Base-by-base conservation (phyloP, 2,329 filamentous ascomycete species). In the Hypocreales sp. region DNA sequence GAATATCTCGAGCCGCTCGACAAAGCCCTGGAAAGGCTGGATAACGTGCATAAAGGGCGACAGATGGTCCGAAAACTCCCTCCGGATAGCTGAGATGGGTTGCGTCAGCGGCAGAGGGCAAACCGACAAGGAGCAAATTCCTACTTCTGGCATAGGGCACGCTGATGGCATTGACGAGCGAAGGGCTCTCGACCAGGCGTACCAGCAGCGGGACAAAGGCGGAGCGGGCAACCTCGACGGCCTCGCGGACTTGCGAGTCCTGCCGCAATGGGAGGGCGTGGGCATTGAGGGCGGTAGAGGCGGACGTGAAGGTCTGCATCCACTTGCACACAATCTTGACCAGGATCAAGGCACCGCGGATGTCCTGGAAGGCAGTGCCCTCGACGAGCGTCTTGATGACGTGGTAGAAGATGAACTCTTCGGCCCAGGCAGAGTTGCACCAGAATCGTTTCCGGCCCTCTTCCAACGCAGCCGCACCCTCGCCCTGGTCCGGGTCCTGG, bases 371-470 rank as follows among this genome's bases (percentile, higher is more conserved):
- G 2, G 57, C 60, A 1, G 45, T 50, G 0, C 61, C 67, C 25
- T 67, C 56, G 2, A 62, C 78, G 27, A 95, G 84, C 0, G 77
- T 79, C 53, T 92, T 93, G 3, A 83, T 82, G 27, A 98, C 83
- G 4, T 86, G 75, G 50, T 93, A 92, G 44, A 94, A 78, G 53
- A 95, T 81, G 27, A 90, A 76, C 55, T 94, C 93, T 48, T 98
- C 90, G 1, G 78, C 50, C 33, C 56, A 56, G 35, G 68, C 72
- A 1, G 70, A 74, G 45, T 51, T 66, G 27, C 48, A 55, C 70
- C 71, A 77, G 33, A 61, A 48, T 17, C 46, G 31, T 1, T n/a
- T n/a, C n/a, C n/a, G n/a, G n/a, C n/a, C n/a, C n/a, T n/a, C n/a
- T n/a, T n/a, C n/a, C n/a, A n/a, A n/a, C n/a, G n/a, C n/a, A n/a